Base-by-base conservation (phyloP, 2,329 filamentous ascomycete genomes). In the Fusarium humuli region DNA sequence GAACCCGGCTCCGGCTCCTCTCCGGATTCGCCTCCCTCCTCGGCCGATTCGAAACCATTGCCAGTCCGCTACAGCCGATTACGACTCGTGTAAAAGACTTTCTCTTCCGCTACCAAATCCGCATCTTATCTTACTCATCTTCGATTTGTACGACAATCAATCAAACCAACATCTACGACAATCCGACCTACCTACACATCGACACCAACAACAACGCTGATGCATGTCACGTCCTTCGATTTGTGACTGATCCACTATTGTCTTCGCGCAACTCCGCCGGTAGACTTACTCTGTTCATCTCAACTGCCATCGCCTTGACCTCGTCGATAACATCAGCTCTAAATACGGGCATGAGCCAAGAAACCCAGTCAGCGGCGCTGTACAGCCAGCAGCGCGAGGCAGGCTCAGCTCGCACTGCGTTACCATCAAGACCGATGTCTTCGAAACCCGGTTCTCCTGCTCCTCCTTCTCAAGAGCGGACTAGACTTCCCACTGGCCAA, bases 361-460 rank as follows among this genome's bases (percentile, higher is more conserved):
- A 73, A 37, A 71, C 72, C 18, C 75, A 73, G 42, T 45, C 73
- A 37, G 65, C 71, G 65, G 69, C 71, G 67, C 59, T 73, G 32
- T 67, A 73, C 57, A 75, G 75, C 71, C 74, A 77, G 49, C 75
- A 75, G 55, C 78, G 77, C 45, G 79, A 81, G 47, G 37, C 73
- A 42, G 69, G 70, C 53, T 70, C 79, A 30, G 75, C 65, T 52
- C 76, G 80, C 64, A 82, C 80, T 41, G 80, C 80, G 12, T 72
- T 82, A 40, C 80, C 80, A 29, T 80, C 80, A 45, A 75, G 80
- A 34, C 80, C 80, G 34, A 77, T 80, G 74, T 76, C 79, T 11
- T 73, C 77, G 25, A 81, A 76, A 65, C 65, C 71, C 27, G 72
- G 70, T 52, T 60, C 46, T 40, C 46, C 70, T 41, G 65, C 40